These are phyloP conservation scores for Populus ilicifolia DNA, from an alignment of 345 rosid species.

Conservation along the genomic window DNA sequence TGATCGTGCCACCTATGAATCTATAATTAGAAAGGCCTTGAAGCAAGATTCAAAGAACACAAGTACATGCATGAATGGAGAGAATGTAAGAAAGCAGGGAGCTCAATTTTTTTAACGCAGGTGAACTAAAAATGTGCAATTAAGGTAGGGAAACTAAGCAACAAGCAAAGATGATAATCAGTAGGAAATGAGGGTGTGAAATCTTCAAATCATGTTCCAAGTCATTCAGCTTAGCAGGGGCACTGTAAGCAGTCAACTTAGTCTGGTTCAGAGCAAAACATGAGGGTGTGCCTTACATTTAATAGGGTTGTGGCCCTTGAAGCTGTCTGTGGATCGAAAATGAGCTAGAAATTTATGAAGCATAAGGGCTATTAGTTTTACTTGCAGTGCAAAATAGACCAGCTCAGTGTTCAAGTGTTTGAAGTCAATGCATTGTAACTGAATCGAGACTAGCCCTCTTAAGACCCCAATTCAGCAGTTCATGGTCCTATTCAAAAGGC, in stretches of 20 bases:
- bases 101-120: neutral
- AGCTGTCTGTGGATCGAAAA: neutral
- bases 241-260: neutral
- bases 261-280: neutral
- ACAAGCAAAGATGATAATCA: neutral
- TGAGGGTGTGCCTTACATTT: neutral
- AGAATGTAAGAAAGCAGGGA: neutral
- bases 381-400: neutral
- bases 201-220: neutral
- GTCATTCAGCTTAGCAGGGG: neutral
- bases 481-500: neutral
- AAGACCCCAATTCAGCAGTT: neutral
- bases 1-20: constrained; percentile 66
- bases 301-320: neutral
- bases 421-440: neutral
- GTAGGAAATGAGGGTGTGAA: neutral
- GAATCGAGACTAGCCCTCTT: neutral
- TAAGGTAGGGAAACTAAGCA: neutral
- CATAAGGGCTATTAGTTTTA: neutral
- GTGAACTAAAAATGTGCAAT: neutral
- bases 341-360: neutral
- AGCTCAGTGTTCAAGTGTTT: neutral
- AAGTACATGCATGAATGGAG: neutral
- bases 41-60: neutral
- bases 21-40: neutral